Conservation (phyloP, 768 basidiomycete species). For the Coprinopsis marcescibilis region DNA sequence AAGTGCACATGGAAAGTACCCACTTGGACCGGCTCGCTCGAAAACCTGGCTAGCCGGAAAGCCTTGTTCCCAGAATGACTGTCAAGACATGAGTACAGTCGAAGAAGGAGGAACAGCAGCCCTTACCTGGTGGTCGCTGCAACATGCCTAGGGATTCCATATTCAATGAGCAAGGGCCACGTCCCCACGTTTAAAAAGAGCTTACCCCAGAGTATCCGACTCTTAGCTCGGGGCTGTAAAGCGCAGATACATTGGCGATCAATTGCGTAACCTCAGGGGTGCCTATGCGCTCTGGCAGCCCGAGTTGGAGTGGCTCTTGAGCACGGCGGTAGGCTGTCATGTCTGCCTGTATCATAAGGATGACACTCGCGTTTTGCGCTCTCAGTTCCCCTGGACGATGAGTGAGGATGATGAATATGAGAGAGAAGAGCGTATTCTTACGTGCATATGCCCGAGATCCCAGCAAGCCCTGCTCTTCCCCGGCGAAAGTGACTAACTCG, state of each 20-base stretch:
- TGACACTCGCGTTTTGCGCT: slow-evolving; percentile 54
- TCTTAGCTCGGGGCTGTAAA: slow-evolving; percentile 77
- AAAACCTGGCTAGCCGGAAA: slow-evolving; percentile 86
- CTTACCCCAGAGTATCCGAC: slow-evolving; percentile 63
- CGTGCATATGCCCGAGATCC: slow-evolving; percentile 79
- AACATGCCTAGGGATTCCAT: slow-evolving; percentile 54
- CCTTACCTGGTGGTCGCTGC: slow-evolving; percentile 81
- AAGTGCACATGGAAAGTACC: slow-evolving; percentile 16
- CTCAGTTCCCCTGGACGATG: slow-evolving; percentile 48
- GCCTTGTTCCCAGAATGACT: slow-evolving; percentile 80
- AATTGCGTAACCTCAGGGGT: slow-evolving; percentile 72
- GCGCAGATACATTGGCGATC: slow-evolving; percentile 63
- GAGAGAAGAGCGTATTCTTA: slow-evolving; percentile 27
- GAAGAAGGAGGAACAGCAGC: neutral
- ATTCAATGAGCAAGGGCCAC: slow-evolving; percentile 1
- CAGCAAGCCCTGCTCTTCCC: slow-evolving; percentile 85
- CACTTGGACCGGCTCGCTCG: slow-evolving; percentile 75
- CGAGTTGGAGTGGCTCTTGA: slow-evolving; percentile 78
- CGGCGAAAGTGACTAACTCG: slow-evolving; percentile 79
- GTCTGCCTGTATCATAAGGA: slow-evolving; percentile 86
- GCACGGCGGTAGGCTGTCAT: slow-evolving; percentile 84
- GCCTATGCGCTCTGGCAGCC: slow-evolving; percentile 79
- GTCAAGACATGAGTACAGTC: neutral
- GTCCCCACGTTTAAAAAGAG: neutral
- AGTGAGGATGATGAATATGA: slow-evolving; percentile 1